Percentiles rank a stretch among this genome's conserved stretches.
Conservation (phyloP, 2,329 filamentous ascomycete species). For the Pyrenophora seminiperda region DNA sequence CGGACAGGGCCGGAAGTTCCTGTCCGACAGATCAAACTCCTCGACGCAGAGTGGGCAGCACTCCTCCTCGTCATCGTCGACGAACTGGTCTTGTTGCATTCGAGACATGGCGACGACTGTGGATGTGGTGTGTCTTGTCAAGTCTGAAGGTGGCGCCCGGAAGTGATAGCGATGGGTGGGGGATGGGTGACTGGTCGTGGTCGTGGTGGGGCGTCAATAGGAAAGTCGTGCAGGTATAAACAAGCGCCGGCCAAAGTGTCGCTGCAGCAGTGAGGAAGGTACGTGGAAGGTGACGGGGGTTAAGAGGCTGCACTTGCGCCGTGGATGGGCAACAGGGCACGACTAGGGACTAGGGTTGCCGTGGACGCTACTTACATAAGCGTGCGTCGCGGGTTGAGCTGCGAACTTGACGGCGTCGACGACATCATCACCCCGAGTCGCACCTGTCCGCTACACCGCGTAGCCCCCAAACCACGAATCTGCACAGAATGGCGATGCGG, state of each 20-base stretch:
- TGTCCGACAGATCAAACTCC: slow-evolving; percentile 96
- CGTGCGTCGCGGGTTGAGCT: slow-evolving; percentile 17
- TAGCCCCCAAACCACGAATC: slow-evolving; percentile 23
- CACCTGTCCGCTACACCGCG: slow-evolving; percentile 32
- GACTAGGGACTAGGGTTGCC: slow-evolving; percentile 16
- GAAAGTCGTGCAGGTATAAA: slow-evolving; percentile 28
- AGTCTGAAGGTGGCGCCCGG: slow-evolving; percentile 36
- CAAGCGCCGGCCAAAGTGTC: slow-evolving; percentile 41
- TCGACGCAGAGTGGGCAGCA: slow-evolving; percentile 94
- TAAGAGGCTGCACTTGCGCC: slow-evolving; percentile 31
- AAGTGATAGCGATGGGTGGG: slow-evolving; percentile 20
- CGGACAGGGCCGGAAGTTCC: slow-evolving; percentile 94
- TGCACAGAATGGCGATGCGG: slow-evolving; percentile 49
- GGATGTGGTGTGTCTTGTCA: slow-evolving; percentile 12
- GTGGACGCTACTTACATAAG: slow-evolving; percentile 21
- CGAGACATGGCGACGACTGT: slow-evolving; percentile 51
- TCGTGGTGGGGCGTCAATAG: slow-evolving; percentile 12
- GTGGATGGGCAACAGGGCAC: slow-evolving; percentile 19
- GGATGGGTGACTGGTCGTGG: slow-evolving; percentile 6
- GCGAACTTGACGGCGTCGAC: slow-evolving; percentile 31
- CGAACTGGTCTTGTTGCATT: slow-evolving; percentile 58
- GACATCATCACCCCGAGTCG: slow-evolving; percentile 29
- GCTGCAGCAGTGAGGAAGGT: slow-evolving; percentile 25
- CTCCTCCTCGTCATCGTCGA: slow-evolving; percentile 59
- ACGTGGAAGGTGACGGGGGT: slow-evolving; percentile 28